Evolutionary conservation across 2,329 filamentous ascomycete genomes (phyloP).

Genomic region (Macrophomina tecta): DNA sequence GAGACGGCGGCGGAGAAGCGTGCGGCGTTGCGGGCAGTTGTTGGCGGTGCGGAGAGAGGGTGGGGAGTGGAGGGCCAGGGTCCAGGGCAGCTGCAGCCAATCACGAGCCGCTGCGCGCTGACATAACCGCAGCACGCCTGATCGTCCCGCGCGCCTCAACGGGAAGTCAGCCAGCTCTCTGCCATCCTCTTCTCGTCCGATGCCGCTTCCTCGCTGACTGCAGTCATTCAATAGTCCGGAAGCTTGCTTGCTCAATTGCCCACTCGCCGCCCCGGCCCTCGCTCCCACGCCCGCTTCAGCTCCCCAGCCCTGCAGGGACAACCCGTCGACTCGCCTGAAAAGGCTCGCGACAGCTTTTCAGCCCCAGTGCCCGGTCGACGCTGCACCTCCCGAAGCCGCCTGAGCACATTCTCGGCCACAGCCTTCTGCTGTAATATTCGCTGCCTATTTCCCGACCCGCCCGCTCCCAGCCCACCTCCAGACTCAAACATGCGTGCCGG

Average conservation of each 20-base stretch:
- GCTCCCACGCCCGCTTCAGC: conserved; percentile 1
- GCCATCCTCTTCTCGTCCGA: conserved; percentile 19
- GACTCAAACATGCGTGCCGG: conserved; percentile 8
- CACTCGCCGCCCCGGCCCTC: not conserved
- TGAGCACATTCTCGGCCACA: conserved; percentile 14
- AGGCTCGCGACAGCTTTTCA: conserved; percentile 2
- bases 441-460: conserved; percentile 9
- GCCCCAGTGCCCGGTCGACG: conserved; percentile 2
- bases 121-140: conserved; percentile 18
- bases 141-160: conserved; percentile 3
- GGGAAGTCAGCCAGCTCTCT: conserved; percentile 13
- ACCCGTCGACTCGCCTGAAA: conserved; percentile 4
- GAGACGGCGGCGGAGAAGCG: not conserved
- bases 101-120: conserved; percentile 1
- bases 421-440: not conserved
- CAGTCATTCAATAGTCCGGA: conserved; percentile 15
- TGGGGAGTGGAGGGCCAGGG: not conserved
- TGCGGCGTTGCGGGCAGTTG: not conserved
- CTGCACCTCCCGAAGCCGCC: conserved; percentile 6
- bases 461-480: not conserved
- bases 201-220: conserved; percentile 15
- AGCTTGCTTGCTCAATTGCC: conserved; percentile 10
- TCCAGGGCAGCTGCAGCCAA: not conserved
- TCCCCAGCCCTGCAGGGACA: conserved; percentile 11
- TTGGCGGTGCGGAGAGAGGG: conserved; percentile 6